Percentiles rank a stretch among this genome's conserved stretches.
These are phyloP conservation scores for Gyrodon lividus DNA, from an alignment of 768 basidiomycete genomes.

Conservation along the genomic window DNA sequence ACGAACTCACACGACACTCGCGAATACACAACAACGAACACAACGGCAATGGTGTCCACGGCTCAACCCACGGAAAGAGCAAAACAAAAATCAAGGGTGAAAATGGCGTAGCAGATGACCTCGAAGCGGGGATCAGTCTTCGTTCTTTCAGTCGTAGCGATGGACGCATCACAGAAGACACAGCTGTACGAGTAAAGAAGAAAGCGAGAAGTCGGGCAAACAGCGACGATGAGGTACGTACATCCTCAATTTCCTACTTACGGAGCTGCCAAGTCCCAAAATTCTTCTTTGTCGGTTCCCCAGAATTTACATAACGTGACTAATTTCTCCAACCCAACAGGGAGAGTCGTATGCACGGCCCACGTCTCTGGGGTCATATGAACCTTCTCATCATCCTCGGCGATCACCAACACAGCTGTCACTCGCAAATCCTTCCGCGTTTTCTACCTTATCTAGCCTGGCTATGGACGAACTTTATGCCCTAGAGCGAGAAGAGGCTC, in stretches of 20 bases:
- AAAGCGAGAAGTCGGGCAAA: constrained; percentile 77
- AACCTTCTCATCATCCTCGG: constrained; percentile 31
- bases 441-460: constrained; percentile 67
- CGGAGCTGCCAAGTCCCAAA: constrained; percentile 6
- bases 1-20: constrained; percentile 95
- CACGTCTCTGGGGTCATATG: constrained; percentile 48
- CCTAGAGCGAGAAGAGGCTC: constrained; percentile 83
- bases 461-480: constrained; percentile 90
- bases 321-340: constrained; percentile 31
- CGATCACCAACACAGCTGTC: constrained; percentile 28
- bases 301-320: constrained; percentile 27
- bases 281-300: constrained; percentile 23
- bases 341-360: constrained; percentile 60
- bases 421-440: constrained; percentile 44
- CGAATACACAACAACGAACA: constrained; percentile 83
- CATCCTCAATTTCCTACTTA: neutral
- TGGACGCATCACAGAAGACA: constrained; percentile 20
- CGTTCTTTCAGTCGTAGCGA: constrained; percentile 25
- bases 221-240: constrained; percentile 79
- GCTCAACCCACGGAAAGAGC: constrained; percentile 23
- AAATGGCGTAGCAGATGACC: constrained; percentile 23
- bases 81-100: constrained; percentile 32
- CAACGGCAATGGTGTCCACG: constrained; percentile 11
- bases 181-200: constrained; percentile 55
- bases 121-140: constrained; percentile 25